Evolutionary conservation across 2,329 filamentous ascomycete genomes (phyloP).

Genomic region (Escovopsis sp.): DNA sequence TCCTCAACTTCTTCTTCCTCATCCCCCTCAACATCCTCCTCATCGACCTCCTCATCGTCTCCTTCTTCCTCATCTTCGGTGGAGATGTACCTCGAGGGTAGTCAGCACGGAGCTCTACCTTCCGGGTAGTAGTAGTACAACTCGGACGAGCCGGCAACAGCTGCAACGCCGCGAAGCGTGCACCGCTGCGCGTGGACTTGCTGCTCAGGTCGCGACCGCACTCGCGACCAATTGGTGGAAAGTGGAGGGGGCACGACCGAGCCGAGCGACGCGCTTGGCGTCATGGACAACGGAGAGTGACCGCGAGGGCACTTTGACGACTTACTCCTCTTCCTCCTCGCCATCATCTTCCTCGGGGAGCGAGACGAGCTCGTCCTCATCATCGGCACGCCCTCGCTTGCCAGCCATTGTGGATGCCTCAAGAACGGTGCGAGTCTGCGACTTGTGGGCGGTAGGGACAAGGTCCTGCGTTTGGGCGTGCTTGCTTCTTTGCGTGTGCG

Average conservation of each 20-base stretch:
- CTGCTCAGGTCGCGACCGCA: background rate
- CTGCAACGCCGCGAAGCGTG: background rate
- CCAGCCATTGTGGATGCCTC: slow-evolving; percentile 25
- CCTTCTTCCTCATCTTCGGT: slow-evolving; percentile 26
- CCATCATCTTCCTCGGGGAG: slow-evolving; percentile 36
- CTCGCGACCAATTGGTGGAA: background rate
- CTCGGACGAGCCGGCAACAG: background rate
- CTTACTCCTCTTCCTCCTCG: slow-evolving; percentile 42
- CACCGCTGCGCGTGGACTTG: background rate
- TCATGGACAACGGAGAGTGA: background rate
- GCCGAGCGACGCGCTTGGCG: too few species aligned
- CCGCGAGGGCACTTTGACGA: slow-evolving; percentile 1
- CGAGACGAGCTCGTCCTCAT: slow-evolving; percentile 39
- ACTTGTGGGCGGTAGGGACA: slow-evolving; percentile 4
- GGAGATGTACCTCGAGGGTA: slow-evolving; percentile 18
- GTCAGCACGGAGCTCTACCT: background rate
- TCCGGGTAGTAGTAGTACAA: background rate
- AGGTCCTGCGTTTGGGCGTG: background rate
- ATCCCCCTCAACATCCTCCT: slow-evolving; percentile 16
- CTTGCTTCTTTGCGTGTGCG: too few species aligned
- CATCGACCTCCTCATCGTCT: slow-evolving; percentile 25
- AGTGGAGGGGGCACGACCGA: too few species aligned
- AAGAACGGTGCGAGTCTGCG: background rate
- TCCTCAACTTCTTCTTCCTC: slow-evolving; percentile 23
- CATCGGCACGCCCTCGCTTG: slow-evolving; percentile 47